phyloP scores from a whole-genome alignment of 441 rosid species.

The Codiaeum variegatum region DNA sequence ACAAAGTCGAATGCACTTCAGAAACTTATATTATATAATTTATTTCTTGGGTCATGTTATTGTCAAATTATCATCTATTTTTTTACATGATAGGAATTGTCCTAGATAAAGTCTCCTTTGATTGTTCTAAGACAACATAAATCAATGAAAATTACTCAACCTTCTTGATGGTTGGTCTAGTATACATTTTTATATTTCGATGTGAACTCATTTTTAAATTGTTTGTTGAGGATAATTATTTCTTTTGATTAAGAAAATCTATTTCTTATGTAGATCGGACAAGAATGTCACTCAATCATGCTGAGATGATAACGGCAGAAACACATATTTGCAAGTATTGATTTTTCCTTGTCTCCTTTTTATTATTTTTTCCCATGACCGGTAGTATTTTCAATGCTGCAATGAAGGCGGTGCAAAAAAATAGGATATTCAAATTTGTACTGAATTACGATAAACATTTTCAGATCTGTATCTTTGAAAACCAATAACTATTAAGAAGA shows the following conservation, averaged over 20 bases:
- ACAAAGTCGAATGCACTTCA: not conserved
- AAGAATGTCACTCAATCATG: constrained; percentile 70
- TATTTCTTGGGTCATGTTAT: not conserved
- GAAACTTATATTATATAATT: not conserved
- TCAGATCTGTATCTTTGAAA: not conserved
- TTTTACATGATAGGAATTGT: not conserved
- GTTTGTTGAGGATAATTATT: not conserved
- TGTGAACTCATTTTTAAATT: not conserved
- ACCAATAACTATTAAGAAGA: not conserved
- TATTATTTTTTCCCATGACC: not conserved
- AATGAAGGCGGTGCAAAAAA: not conserved
- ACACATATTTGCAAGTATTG: constrained; percentile 81
- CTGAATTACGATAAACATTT: not conserved
- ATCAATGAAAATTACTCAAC: not conserved
- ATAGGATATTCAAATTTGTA: not conserved
- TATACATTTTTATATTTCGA: not conserved
- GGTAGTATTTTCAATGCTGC: not conserved
- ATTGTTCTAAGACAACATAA: not conserved
- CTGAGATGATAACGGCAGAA: constrained; percentile 58
- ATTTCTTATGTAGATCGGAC: constrained; percentile 51
- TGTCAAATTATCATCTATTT: not conserved
- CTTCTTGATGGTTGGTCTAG: not conserved
- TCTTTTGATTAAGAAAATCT: not conserved
- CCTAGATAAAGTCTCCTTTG: not conserved
- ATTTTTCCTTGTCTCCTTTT: not conserved